Percentiles rank a stretch among this genome's conserved stretches.
phyloP scores from a whole-genome alignment of 2,329 filamentous ascomycete species.

The Colletotrichum acutatum region DNA sequence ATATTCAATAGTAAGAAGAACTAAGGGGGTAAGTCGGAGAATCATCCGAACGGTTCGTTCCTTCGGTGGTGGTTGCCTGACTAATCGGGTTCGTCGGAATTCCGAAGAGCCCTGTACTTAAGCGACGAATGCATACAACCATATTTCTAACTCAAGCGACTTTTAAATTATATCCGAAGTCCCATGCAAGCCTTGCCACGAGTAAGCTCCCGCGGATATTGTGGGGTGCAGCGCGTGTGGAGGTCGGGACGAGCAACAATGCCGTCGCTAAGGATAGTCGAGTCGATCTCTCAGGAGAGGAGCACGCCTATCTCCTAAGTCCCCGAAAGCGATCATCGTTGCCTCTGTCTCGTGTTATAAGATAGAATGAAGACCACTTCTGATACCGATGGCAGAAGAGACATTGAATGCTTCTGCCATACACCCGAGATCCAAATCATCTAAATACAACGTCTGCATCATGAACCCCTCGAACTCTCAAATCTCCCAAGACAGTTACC shows the following conservation, averaged over 20 bases:
- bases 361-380: background rate
- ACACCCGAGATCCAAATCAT: background rate
- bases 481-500: background rate
- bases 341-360: background rate
- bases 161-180: background rate
- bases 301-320: background rate
- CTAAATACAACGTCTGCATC: background rate
- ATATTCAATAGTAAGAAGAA: no score
- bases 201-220: background rate
- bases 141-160: background rate
- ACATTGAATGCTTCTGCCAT: background rate
- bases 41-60: background rate
- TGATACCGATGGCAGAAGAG: background rate
- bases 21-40: background rate
- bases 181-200: background rate
- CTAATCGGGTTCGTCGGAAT: background rate
- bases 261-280: background rate
- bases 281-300: background rate
- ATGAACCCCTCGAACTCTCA: background rate
- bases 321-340: background rate
- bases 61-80: background rate
- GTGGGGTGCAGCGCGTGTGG: no score
- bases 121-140: background rate
- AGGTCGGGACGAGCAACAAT: background rate
- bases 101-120: background rate